Percentiles rank a stretch among this genome's conserved stretches.
Evolutionary conservation across 768 basidiomycete genomes (phyloP).

Genomic region (Porphyrellus cyaneotinctus): DNA sequence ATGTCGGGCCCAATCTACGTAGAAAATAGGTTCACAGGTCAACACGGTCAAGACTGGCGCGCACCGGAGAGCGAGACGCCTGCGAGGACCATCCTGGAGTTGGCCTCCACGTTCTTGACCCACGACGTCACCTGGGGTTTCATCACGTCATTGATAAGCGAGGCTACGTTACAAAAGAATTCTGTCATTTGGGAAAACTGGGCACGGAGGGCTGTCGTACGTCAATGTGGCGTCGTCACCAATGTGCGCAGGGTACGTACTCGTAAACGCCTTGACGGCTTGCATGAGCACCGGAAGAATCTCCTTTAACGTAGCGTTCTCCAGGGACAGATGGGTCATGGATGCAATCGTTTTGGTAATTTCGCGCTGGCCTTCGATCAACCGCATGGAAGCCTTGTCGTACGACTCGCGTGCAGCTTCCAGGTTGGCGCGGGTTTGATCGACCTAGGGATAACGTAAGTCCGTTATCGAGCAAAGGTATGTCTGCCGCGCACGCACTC

Average conservation of each 20-base stretch:
- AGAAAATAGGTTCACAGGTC: background rate
- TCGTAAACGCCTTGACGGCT: constrained; percentile 17
- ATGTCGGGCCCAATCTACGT: constrained; percentile 11
- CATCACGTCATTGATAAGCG: constrained; percentile 21
- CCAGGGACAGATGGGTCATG: constrained; percentile 18
- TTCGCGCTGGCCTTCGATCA: constrained; percentile 19
- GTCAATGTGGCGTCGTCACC: background rate
- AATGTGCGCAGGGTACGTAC: background rate
- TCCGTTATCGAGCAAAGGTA: background rate
- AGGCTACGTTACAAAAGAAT: constrained; percentile 16
- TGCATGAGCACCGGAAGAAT: constrained; percentile 17
- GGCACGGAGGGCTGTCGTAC: constrained; percentile 9
- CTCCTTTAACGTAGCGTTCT: constrained; percentile 18
- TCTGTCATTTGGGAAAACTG: constrained; percentile 18
- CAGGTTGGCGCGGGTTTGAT: constrained; percentile 21
- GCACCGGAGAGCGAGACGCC: constrained; percentile 13
- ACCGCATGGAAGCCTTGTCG: constrained; percentile 7
- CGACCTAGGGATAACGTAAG: constrained; percentile 5
- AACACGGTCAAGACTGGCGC: background rate
- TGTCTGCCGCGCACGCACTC: background rate
- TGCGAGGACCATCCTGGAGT: constrained; percentile 15
- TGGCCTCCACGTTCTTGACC: constrained; percentile 13
- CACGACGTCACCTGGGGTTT: constrained; percentile 16
- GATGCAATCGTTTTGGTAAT: constrained; percentile 17
- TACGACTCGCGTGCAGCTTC: constrained; percentile 17